Conservation (phyloP, 1,284 basidiomycete genomes). For the Melampsora larici-populina region DNA sequence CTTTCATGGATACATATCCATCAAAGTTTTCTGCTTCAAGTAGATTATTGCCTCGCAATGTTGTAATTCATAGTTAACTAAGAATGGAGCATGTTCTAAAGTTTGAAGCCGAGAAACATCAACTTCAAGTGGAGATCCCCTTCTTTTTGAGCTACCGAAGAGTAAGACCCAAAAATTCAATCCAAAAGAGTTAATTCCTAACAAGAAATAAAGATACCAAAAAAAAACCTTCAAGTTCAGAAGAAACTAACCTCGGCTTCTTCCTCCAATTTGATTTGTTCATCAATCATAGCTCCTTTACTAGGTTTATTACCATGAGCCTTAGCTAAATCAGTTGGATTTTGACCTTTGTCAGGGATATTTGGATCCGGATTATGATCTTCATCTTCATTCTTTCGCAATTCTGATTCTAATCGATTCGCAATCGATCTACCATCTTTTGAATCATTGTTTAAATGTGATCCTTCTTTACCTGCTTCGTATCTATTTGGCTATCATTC, state of each 20-base stretch:
- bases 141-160: slow-evolving; percentile 22
- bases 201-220: not conserved
- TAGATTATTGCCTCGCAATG: too few relatives aligned
- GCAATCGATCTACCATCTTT: slow-evolving; percentile 41
- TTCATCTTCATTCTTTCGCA: slow-evolving; percentile 19
- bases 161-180: too few relatives aligned
- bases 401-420: slow-evolving; percentile 35
- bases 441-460: slow-evolving; percentile 30
- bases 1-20: too few relatives aligned
- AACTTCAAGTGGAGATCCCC: slow-evolving; percentile 20
- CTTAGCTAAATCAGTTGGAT: slow-evolving; percentile 25
- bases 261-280: slow-evolving; percentile 51
- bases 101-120: not conserved
- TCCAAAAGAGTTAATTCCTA: not conserved
- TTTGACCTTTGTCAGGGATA: slow-evolving; percentile 31
- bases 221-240: too few relatives aligned
- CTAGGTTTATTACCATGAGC: slow-evolving; percentile 50
- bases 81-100: too few relatives aligned
- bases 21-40: too few relatives aligned
- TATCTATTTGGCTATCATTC: not conserved
- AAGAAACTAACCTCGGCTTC: slow-evolving; percentile 18
- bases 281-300: slow-evolving; percentile 51
- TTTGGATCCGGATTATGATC: slow-evolving; percentile 24
- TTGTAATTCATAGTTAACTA: too few relatives aligned
- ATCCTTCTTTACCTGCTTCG: slow-evolving; percentile 14